Base-by-base conservation (phyloP, 352 stramenopile genomes). In the Phytopythium boreale region DNA sequence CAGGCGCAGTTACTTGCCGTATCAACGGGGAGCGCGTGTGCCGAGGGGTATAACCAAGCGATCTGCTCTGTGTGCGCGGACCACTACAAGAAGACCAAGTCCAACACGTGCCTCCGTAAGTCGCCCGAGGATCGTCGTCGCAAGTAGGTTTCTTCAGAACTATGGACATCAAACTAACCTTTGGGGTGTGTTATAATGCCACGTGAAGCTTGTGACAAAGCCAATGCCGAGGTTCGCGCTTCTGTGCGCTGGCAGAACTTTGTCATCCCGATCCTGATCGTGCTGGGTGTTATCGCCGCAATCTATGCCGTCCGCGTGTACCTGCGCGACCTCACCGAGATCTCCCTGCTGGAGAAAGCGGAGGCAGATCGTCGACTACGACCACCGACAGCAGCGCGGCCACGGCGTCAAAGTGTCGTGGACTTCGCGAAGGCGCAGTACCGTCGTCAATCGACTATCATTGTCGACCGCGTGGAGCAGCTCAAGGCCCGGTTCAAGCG, bases 191-290 rank as follows among this genome's bases (percentile, higher is more conserved):
- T 58, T n/a, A 39, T 43, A 27, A 52, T 53, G n/a, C 15, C 26
- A 4, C 47, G 20, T 66, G 15, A 63, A 90, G 79, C 77, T 11
- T 92, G 84, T 36, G 57, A 77, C n/a, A 27, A 80, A 27, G 84
- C 69, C 12, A 90, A 79, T 39, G 70, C 74, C 4, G 20, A 87
- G 63, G 71, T 83, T 22, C 76, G 80, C 19, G 61, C 74, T 15
- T 82, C 79, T 11, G 69, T 90, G 53, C 70, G 68, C 39, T 90
- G 79, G 82, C 82, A 89, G 31, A 90, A 89, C 49, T 92, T 92
- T 61, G 75, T 92, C 8, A 86, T 90, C 20, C 84, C 84, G 5
- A 71, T 84, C 5, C 22, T 86, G n/a, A 53, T 92, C 8, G 26
- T 71, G 8, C 22, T 92, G 10, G 71, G 46, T 0, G 14, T 82